Base-by-base conservation (phyloP, 2,329 filamentous ascomycete genomes). In the Diaporthe sp. region DNA sequence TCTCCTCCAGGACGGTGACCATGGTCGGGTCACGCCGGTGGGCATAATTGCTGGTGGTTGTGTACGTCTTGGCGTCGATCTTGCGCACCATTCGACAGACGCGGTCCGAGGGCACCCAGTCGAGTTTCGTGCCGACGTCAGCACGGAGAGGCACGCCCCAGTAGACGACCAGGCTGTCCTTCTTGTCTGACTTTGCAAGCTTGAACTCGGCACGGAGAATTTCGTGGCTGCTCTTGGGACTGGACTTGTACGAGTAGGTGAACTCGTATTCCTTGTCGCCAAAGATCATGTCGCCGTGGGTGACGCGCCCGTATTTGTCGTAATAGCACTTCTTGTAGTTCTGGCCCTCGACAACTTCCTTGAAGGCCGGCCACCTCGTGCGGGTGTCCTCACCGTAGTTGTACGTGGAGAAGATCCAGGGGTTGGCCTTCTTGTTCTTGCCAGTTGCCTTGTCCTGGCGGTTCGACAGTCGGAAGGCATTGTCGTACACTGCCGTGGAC, bases 21-120 rank as follows among this genome's bases (percentile, higher is more conserved):
- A 82, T 81, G 31, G 82, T 79, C 13, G 84, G 84, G 73, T 85
- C 83, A n/a, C 82, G 80, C 13, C 83, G 81, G 71, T 85, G 84
- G 44, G 81, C 79, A 70, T 85, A 85, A 46, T 82, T 79, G 74
- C 79, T 79, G 49, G 80, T 79, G 4, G 82, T 83, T n/a, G 81
- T 79, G 69, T 82, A 82, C 8, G 77, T 78, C 71, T 79, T 78
- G 19, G 75, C 74, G 25, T 71, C 79, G 15, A 81, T 78, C 19
- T 78, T 78, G 70, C 79, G 80, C n/a, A 83, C 81, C 9, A 85
- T 77, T 22, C 81, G 81, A 75, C 81, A 81, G 37, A 85, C 79
- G n/a, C 80, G 81, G 51, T 84, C 81, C 15, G 82, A 83, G 1
- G 82, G 82, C 6, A 82, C 79, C 82, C 83, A 84, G 74, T 82